Conservation (phyloP, 1,139 yeast genomes). For the Williopsis jadinii region DNA sequence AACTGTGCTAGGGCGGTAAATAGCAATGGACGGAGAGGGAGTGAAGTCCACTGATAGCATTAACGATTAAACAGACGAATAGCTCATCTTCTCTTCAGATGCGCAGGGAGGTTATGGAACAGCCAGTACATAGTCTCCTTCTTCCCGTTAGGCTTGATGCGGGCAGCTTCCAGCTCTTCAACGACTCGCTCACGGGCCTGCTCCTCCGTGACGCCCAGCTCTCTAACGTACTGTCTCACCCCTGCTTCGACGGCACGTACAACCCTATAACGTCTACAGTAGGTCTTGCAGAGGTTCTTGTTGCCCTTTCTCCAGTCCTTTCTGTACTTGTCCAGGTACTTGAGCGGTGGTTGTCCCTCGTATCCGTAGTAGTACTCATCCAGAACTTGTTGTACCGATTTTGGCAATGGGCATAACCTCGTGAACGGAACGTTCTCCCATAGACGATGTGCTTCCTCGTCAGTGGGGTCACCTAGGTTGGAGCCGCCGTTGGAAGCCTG, state of each 20-base stretch:
- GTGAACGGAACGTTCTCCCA: slow-evolving; percentile 16
- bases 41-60: no score
- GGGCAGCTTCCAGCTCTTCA: slow-evolving; percentile 16
- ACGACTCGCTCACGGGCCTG: slow-evolving; percentile 19
- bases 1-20: no score
- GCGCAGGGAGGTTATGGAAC: slow-evolving; percentile 22
- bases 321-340: slow-evolving; percentile 20
- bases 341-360: slow-evolving; percentile 22
- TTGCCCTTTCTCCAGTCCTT: slow-evolving; percentile 22
- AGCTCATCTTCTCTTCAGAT: slow-evolving; percentile 18
- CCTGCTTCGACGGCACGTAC: slow-evolving; percentile 21
- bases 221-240: slow-evolving; percentile 11
- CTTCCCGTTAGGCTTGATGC: slow-evolving; percentile 18
- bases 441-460: slow-evolving; percentile 11
- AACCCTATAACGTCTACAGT: slow-evolving; percentile 20
- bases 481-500: background rate
- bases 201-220: slow-evolving; percentile 14
- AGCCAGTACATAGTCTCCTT: slow-evolving; percentile 36
- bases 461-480: slow-evolving; percentile 7
- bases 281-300: slow-evolving; percentile 21
- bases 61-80: no score
- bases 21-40: no score
- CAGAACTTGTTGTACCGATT: slow-evolving; percentile 19
- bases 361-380: slow-evolving; percentile 22
- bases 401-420: slow-evolving; percentile 18